Evolutionary conservation across 192 early-diverging fungal genomes (phyloP).

Genomic region (Jimgerdemannia flammicorona): DNA sequence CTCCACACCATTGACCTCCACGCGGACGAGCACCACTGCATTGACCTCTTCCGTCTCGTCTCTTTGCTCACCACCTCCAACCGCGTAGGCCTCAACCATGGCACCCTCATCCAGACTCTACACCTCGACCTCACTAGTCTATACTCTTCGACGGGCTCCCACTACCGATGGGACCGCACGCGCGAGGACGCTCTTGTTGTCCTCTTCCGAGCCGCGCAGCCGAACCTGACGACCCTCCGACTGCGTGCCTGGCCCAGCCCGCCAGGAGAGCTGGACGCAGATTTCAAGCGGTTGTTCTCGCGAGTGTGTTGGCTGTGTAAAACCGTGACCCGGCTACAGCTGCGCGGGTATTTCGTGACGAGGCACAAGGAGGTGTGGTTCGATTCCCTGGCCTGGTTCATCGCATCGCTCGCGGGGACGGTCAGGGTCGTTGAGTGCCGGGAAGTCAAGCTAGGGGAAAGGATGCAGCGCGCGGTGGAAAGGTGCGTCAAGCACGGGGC

Average conservation of each 20-base stretch:
- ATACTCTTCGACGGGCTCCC: not conserved
- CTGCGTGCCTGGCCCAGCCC: not conserved
- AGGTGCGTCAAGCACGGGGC: not conserved
- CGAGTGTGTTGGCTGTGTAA: not conserved
- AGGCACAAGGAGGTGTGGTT: not conserved
- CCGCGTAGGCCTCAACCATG: not conserved
- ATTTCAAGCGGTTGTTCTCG: not conserved
- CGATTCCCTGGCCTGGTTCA: not conserved
- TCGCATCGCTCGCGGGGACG: not conserved
- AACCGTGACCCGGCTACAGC: not conserved
- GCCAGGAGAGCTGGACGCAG: not conserved
- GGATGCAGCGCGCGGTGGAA: not conserved
- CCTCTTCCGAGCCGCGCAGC: not conserved
- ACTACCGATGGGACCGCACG: not conserved
- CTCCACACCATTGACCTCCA: not conserved
- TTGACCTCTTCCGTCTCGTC: not conserved
- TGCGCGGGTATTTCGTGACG: not conserved
- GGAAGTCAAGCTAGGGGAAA: not conserved
- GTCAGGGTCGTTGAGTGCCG: not conserved
- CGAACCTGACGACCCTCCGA: not conserved
- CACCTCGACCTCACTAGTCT: not conserved
- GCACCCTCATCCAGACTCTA: not conserved
- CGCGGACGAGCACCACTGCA: not conserved
- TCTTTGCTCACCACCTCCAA: not conserved
- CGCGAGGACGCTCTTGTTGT: not conserved